Base-by-base conservation (phyloP, 2,329 filamentous ascomycete species). In the Coniochaeta pulveracea region DNA sequence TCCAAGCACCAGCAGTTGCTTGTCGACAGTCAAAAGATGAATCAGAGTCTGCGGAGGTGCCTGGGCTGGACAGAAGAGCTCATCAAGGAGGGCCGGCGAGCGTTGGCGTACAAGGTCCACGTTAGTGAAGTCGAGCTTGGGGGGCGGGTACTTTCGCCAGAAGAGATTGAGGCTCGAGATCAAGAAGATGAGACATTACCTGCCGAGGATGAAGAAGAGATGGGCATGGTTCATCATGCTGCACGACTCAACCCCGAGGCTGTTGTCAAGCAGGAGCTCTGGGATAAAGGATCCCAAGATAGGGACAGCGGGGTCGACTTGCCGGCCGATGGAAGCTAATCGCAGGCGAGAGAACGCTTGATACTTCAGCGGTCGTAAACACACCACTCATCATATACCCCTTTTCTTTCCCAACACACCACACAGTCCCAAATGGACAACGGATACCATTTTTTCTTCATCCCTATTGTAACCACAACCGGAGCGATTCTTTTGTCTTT, bases 21-120 rank as follows among this genome's bases (percentile, higher is more conserved):
- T 7, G 64, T 86, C 24, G 88, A 94, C 52, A 91, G 82, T 44
- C 86, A 95, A 49, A 93, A 86, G 60, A 86, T 96, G 66, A 96
- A 95, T 51, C 84, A 93, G 53, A 93, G 84, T 52, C 70, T 98
- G 28, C 93, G 85, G 54, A 72, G 85, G 30, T 98, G 91, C 54
- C 67, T 95, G 21, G 77, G 78, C 43, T 89, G 85, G 72, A 93
- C 88, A 0, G 89, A 98, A 50, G 79, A 83, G 41, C 69, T 98
- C 27, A 94, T 98, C 52, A 79, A 74, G 31, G 86, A 95, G 45
- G 91, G 82, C 5, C 82, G 78, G 49, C 89, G 85, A 50, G 91
- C 91, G 0, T 68, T 98, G 3, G 80, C 81, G 30, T 94, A 94
- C 51, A 69, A 73, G 37, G 84, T 95, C 17, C 71, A 72, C 19